Conservation (phyloP, 1,139 yeast genomes). For the Suhomyces ambrosiae region DNA sequence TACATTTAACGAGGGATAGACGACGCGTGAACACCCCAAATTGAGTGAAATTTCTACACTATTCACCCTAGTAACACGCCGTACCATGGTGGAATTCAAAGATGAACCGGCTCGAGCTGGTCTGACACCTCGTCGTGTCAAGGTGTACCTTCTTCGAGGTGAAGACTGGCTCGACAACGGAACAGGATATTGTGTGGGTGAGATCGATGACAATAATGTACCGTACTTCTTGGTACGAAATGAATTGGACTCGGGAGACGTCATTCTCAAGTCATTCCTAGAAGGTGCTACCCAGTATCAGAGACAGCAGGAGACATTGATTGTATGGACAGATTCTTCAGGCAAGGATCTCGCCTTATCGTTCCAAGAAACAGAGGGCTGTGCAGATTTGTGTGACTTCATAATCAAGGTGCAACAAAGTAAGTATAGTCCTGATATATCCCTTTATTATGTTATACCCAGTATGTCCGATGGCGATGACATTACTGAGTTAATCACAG, state of each 20-base stretch:
- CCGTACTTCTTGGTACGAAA: conserved; percentile 75
- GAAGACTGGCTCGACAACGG: conserved; percentile 93
- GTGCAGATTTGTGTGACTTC: conserved; percentile 81
- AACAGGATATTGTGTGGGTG: conserved; percentile 87
- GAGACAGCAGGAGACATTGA: conserved; percentile 89
- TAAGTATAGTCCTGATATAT: conserved; percentile 63
- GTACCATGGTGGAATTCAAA: conserved; percentile 5
- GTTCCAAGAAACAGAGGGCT: conserved; percentile 91
- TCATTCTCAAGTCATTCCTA: conserved; percentile 64
- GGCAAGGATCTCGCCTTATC: conserved; percentile 87
- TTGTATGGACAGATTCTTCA: conserved; percentile 86
- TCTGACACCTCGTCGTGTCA: conserved; percentile 69
- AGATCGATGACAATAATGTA: conserved; percentile 42
- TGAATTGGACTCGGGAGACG: conserved; percentile 62
- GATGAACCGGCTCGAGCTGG: conserved; percentile 11
- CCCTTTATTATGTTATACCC: conserved; percentile 71
- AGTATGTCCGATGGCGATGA: conserved; percentile 45
- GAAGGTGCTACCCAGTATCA: conserved; percentile 83
- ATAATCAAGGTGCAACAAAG: conserved; percentile 66
- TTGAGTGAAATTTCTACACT: background rate
- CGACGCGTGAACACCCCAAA: background rate
- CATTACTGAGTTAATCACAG: conserved; percentile 76
- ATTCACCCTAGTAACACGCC: background rate
- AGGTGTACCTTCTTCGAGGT: conserved; percentile 78
- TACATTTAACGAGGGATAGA: no score